Conservation (phyloP, 495 filamentous ascomycete genomes). For the Sporormia fimetaria region DNA sequence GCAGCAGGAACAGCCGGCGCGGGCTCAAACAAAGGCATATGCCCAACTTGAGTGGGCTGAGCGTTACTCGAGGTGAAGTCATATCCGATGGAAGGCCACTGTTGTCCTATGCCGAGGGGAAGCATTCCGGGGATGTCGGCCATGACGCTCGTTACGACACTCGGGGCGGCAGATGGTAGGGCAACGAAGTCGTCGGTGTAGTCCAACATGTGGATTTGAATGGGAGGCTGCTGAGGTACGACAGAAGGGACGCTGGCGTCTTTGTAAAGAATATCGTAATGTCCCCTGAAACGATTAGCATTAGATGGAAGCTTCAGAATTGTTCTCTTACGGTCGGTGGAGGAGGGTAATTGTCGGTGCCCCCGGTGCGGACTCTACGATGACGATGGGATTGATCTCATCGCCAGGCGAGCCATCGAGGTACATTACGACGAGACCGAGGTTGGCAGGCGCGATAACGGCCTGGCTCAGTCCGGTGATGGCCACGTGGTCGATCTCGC, state of each 20-base stretch:
- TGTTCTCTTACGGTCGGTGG: conserved; percentile 54
- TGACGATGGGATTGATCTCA: conserved; percentile 64
- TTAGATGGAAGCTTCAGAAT: neutral
- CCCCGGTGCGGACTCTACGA: conserved; percentile 42
- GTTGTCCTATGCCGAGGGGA: conserved; percentile 16
- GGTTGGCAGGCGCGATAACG: conserved; percentile 64
- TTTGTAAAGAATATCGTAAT: conserved; percentile 92
- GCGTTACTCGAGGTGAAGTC: conserved; percentile 18
- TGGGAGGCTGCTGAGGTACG: conserved; percentile 14
- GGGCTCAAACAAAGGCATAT: conserved; percentile 19
- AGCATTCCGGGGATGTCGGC: conserved; percentile 25
- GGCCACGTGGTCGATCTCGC: conserved; percentile 84
- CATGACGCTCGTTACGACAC: conserved; percentile 23
- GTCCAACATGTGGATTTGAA: conserved; percentile 18
- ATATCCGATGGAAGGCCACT: conserved; percentile 22
- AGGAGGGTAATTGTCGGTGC: conserved; percentile 52
- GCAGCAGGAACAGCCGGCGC: conserved; percentile 6
- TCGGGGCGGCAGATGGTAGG: conserved; percentile 3
- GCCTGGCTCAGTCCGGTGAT: conserved; percentile 66
- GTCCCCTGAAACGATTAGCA: conserved; percentile 45
- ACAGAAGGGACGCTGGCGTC: conserved; percentile 36
- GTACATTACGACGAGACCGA: conserved; percentile 80
- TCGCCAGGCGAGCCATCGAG: conserved; percentile 77
- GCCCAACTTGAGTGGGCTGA: conserved; percentile 17
- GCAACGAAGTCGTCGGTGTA: conserved; percentile 24